Evolutionary conservation across 2,329 filamentous ascomycete genomes (phyloP).

Genomic region (Leptographium radiaticola): DNA sequence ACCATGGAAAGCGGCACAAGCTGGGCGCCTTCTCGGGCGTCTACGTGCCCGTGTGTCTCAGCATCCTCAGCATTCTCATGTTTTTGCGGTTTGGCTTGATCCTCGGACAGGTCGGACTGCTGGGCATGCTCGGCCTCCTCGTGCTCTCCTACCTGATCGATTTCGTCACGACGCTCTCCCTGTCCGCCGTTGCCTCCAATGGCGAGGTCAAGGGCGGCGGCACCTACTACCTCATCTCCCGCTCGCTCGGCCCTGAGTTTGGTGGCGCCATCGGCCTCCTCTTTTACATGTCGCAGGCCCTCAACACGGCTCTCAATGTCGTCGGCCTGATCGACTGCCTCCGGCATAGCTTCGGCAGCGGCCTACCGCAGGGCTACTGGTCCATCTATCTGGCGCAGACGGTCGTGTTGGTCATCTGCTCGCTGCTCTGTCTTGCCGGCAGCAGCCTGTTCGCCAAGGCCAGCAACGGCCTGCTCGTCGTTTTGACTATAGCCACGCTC

Average conservation of each 20-base stretch:
- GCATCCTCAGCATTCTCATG: constrained; percentile 84
- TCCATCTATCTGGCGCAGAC: constrained; percentile 66
- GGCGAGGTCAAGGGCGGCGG: constrained; percentile 79
- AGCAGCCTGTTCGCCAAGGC: constrained; percentile 69
- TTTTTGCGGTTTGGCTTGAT: constrained; percentile 82
- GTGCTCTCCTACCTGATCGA: constrained; percentile 67
- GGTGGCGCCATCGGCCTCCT: constrained; percentile 78
- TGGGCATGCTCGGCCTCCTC: constrained; percentile 69
- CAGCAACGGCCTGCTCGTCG: constrained; percentile 60
- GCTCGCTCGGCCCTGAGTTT: constrained; percentile 77
- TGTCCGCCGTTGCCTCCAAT: constrained; percentile 82
- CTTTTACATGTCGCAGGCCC: constrained; percentile 80
- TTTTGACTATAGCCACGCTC: constrained; percentile 60
- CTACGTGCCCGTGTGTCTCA: constrained; percentile 79
- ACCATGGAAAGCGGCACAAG: constrained; percentile 37
- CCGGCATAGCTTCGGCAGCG: constrained; percentile 56
- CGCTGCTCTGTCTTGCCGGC: constrained; percentile 63
- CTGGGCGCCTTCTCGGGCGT: constrained; percentile 67
- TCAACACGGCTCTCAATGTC: constrained; percentile 79
- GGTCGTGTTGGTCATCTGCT: constrained; percentile 56
- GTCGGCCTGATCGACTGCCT: constrained; percentile 78
- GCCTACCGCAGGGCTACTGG: constrained; percentile 62
- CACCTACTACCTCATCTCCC: constrained; percentile 79
- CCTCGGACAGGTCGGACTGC: constrained; percentile 62
- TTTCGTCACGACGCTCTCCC: constrained; percentile 70